Conservation (phyloP, 2,329 filamentous ascomycete genomes). For the Alternaria sp. region DNA sequence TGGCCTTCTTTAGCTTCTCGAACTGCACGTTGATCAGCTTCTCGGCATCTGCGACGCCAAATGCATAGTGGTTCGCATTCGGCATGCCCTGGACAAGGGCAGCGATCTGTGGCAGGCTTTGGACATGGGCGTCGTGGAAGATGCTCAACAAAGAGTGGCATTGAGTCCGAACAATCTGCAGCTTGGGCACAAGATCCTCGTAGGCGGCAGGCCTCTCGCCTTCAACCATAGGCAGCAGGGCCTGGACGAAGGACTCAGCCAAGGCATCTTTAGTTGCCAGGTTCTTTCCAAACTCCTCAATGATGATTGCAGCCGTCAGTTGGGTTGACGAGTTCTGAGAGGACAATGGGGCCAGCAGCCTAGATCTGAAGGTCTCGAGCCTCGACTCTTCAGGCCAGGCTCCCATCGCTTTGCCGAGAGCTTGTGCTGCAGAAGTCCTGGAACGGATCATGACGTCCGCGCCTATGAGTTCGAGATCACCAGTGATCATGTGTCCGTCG, state of each 20-base stretch:
- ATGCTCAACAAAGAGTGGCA: conserved; percentile 88
- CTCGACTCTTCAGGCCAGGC: conserved; percentile 68
- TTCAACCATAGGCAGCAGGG: conserved; percentile 79
- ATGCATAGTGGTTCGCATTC: conserved; percentile 89
- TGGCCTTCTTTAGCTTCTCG: conserved; percentile 84
- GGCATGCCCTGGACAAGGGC: conserved; percentile 93
- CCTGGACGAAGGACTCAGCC: conserved; percentile 65
- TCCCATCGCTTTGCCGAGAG: conserved; percentile 84
- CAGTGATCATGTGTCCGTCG: conserved; percentile 96
- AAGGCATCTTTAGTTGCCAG: conserved; percentile 54
- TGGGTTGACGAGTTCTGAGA: conserved; percentile 86
- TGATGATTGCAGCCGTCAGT: conserved; percentile 78
- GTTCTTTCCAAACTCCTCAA: conserved; percentile 83
- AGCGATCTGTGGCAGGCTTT: conserved; percentile 78
- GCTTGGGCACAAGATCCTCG: conserved; percentile 85
- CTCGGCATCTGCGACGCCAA: conserved; percentile 85
- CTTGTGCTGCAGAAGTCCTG: conserved; percentile 83
- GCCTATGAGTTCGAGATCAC: conserved; percentile 93
- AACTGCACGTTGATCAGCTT: conserved; percentile 86
- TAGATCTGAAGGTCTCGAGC: conserved; percentile 68
- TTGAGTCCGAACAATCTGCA: conserved; percentile 88
- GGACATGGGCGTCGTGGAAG: conserved; percentile 72
- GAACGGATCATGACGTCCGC: conserved; percentile 87
- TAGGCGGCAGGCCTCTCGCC: conserved; percentile 82
- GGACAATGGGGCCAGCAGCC: conserved; percentile 69